These are phyloP conservation scores for Hydnomerulius pinastri DNA, from an alignment of 768 basidiomycete species.

Conservation along the genomic window DNA sequence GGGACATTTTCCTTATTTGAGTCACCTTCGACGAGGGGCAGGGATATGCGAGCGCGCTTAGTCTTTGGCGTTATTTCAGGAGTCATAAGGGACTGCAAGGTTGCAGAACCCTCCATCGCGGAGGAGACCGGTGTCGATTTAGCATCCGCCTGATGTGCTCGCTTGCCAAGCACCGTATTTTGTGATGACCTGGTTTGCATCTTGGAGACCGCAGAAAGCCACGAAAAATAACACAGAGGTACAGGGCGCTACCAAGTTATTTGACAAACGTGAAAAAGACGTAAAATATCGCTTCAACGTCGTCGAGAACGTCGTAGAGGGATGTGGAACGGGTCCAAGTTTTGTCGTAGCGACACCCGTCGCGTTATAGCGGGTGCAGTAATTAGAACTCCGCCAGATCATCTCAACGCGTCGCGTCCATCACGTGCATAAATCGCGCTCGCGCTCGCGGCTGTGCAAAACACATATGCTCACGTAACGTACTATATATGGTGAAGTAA, in stretches of 20 bases:
- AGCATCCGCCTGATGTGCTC: conserved; percentile 41
- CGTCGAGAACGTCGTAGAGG: neutral
- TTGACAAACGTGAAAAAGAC: neutral
- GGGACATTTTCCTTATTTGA: conserved; percentile 80
- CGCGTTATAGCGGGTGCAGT: conserved; percentile 16
- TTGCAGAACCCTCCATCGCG: conserved; percentile 1
- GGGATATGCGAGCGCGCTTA: conserved; percentile 61
- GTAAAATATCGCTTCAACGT: neutral
- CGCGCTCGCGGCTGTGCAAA: neutral
- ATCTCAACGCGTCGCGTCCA: conserved; percentile 25
- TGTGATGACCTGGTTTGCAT: conserved; percentile 46
- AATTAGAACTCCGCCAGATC: conserved; percentile 28
- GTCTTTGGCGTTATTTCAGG: conserved; percentile 65
- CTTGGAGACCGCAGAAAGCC: neutral
- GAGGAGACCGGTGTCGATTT: conserved; percentile 6
- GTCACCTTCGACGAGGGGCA: conserved; percentile 47
- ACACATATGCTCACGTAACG: neutral
- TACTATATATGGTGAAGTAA: neutral
- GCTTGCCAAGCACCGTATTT: conserved; percentile 54
- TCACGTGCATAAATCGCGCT: conserved; percentile 16
- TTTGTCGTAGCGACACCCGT: neutral
- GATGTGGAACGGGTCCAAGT: conserved; percentile 6
- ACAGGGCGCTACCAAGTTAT: neutral
- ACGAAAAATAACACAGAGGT: too few species aligned
- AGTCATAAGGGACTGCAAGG: conserved; percentile 31